Percentiles rank a stretch among this genome's conserved stretches.
Conservation (phyloP, 2,329 filamentous ascomycete genomes). For the Beauveria brongniartii region DNA sequence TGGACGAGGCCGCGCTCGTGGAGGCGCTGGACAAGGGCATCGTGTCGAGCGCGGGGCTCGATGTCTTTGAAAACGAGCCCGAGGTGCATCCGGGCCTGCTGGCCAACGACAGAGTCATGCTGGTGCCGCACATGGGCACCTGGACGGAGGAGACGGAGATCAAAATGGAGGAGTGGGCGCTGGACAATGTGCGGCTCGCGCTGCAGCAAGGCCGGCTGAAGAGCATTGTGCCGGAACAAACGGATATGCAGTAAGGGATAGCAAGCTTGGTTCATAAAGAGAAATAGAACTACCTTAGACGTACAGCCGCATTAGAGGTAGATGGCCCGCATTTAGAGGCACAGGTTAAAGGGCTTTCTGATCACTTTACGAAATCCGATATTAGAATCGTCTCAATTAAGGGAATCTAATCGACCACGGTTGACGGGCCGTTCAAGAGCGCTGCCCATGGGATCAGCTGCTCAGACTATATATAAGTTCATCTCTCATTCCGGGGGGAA, state of each 20-base stretch:
- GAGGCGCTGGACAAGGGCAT: constrained; percentile 61
- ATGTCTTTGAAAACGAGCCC: constrained; percentile 80
- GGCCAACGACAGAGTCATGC: constrained; percentile 60
- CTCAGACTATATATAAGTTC: constrained; percentile 13
- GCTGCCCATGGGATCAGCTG: background rate
- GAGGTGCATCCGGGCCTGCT: constrained; percentile 65
- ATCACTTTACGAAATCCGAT: too few species aligned
- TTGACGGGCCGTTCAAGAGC: constrained; percentile 31
- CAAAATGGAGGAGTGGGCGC: constrained; percentile 69
- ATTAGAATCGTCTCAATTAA: constrained; percentile 15
- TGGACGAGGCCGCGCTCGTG: constrained; percentile 74
- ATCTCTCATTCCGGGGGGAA: constrained; percentile 24
- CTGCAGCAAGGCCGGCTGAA: constrained; percentile 54
- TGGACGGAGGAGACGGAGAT: constrained; percentile 60
- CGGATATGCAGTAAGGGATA: constrained; percentile 12
- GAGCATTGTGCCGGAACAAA: constrained; percentile 67
- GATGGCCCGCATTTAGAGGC: too few species aligned
- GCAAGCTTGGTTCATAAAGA: background rate
- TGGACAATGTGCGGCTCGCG: constrained; percentile 60
- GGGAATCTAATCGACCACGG: constrained; percentile 30
- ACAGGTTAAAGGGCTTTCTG: too few species aligned
- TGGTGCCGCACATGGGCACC: constrained; percentile 82
- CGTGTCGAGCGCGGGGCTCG: constrained; percentile 64
- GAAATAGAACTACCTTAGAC: background rate
- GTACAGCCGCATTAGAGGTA: background rate